These are phyloP conservation scores for Verticillium nubilum DNA, from an alignment of 2,329 filamentous ascomycete species.

Conservation along the genomic window DNA sequence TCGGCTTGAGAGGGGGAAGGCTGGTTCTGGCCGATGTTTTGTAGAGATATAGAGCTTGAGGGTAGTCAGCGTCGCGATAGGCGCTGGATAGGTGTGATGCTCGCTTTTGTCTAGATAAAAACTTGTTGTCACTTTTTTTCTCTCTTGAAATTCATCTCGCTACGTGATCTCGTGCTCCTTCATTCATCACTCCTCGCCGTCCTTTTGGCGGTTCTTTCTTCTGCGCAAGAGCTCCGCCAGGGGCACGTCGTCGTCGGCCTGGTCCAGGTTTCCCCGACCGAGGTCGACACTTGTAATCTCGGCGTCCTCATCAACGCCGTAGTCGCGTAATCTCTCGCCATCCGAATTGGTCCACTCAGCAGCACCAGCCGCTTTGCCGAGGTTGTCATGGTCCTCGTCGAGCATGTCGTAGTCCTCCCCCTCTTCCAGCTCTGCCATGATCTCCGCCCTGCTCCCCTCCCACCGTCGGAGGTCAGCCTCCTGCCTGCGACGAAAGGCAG, in stretches of 20 bases:
- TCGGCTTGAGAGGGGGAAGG: background rate
- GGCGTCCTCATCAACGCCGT: slow-evolving; percentile 72
- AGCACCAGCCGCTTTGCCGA: slow-evolving; percentile 48
- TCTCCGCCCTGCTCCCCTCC: slow-evolving; percentile 22
- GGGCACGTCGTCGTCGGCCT: slow-evolving; percentile 56
- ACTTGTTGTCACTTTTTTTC: background rate
- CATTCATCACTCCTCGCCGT: slow-evolving; percentile 23
- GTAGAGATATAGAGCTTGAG: background rate
- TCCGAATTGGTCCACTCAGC: slow-evolving; percentile 67
- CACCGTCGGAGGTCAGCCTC: slow-evolving; percentile 37
- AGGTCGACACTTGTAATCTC: slow-evolving; percentile 30
- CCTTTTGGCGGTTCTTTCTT: slow-evolving; percentile 34
- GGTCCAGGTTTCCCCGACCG: background rate
- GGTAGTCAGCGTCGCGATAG: background rate
- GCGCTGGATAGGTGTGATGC: background rate
- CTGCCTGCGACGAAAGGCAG: slow-evolving; percentile 45
- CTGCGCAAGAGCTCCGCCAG: slow-evolving; percentile 61
- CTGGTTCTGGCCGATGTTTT: background rate
- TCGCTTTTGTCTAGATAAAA: background rate
- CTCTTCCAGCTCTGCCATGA: slow-evolving; percentile 47
- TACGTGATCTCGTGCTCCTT: background rate
- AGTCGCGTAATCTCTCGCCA: slow-evolving; percentile 69
- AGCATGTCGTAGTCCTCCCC: slow-evolving; percentile 42
- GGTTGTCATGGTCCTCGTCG: slow-evolving; percentile 47
- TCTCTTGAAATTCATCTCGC: background rate